Evolutionary conservation across 2,329 filamentous ascomycete species (phyloP).

Genomic region (Colletotrichum orbiculare): DNA sequence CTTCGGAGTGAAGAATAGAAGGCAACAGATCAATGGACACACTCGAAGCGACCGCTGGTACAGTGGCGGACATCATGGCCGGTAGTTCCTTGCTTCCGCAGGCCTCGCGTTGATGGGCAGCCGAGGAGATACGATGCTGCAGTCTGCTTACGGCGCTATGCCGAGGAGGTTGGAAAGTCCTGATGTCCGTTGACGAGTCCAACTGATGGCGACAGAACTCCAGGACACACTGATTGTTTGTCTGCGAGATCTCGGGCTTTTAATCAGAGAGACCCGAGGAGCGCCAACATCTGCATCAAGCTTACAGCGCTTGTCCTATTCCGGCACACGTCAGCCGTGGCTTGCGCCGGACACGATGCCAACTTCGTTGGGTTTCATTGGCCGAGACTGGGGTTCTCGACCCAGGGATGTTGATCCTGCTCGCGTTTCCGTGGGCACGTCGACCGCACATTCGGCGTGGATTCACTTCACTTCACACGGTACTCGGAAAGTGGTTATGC

Average conservation of each 20-base stretch:
- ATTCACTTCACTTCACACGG: too few species aligned
- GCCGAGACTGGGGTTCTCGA: background rate
- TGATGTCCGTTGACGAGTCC: too few species aligned
- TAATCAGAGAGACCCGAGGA: too few species aligned
- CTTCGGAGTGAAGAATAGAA: slow-evolving; percentile 10
- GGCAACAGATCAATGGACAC: background rate
- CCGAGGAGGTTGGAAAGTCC: too few species aligned
- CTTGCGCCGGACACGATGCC: background rate
- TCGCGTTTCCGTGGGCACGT: too few species aligned
- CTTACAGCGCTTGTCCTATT: slow-evolving; percentile 20
- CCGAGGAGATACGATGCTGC: background rate
- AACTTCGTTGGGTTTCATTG: background rate
- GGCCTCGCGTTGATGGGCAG: too few species aligned
- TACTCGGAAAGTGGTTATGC: too few species aligned
- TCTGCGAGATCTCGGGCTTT: too few species aligned
- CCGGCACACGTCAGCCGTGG: slow-evolving; percentile 1
- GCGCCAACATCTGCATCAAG: slow-evolving; percentile 3
- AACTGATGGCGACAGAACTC: too few species aligned
- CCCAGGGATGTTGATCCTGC: too few species aligned
- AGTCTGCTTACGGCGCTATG: slow-evolving; percentile 18
- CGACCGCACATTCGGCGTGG: too few species aligned
- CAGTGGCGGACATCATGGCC: background rate
- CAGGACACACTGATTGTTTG: too few species aligned
- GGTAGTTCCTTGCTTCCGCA: background rate
- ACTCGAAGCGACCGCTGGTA: background rate